Base-by-base conservation (phyloP, 805 yeast genomes). In the Helenozyma rhizophorensis region DNA sequence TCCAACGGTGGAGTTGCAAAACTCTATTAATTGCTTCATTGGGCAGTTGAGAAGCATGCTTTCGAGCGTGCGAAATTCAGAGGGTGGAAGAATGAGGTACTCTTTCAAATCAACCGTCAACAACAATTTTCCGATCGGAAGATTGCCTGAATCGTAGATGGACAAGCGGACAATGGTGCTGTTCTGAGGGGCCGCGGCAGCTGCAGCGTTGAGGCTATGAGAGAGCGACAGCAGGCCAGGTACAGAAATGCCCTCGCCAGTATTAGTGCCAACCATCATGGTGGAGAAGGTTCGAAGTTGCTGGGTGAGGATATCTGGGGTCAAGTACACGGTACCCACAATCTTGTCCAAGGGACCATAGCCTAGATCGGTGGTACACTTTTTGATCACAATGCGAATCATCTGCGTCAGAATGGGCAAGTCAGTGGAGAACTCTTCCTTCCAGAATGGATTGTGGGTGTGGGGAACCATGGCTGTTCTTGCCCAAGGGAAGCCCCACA, bases 401-500 rank as follows among this genome's bases (percentile, higher is more conserved):
- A 65, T 68, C 48, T 68, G 74, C 3, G 78, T 76, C 27, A 68
- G 60, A 6, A 74, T 62, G 0, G 84, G 81, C 25, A 80, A 60
- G 31, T 78, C 75, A n/a, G 83, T 60, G 2, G 70, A 60, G 50
- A 84, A 83, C 27, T 69, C 75, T 49, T 89, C 96, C 50, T 88
- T 76, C 93, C 96, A 89, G 51, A 85, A 85, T 1, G 95, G 89
- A 34, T 70, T 68, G 3, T 34, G 32, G 1, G 56, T 45, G 28
- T 71, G 62, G 23, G 65, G 60, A 0, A 80, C 80, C 6, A 75
- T 64, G 2, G 88, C 80, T 0, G 96, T 85, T 43, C 87, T 65
- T 23, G 83, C 85, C 86, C 90, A 83, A 1, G 82, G 76, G 28
- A 75, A 67, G 13, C 75, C 79, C 82, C 93, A 83, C 53, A 85